Evolutionary conservation across 2,329 filamentous ascomycete species (phyloP), one percentile per base, ranked within the genome.

Genomic region (Venturia asperata): DNA sequence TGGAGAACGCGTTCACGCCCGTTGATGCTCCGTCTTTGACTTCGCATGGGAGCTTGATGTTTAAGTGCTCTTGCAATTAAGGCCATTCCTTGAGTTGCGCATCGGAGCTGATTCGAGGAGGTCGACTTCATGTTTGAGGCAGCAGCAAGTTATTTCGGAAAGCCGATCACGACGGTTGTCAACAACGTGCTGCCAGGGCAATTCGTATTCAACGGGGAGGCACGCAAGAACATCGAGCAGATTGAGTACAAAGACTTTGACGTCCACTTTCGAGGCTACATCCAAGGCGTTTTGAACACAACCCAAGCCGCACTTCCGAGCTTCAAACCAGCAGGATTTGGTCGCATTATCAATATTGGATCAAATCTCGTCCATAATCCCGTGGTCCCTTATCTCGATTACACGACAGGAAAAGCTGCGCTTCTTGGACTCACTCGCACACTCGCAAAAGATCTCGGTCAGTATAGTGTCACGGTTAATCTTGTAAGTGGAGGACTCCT

Each of bases 261-360:
- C 17, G 15, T 56, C 17, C 49, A 56, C 27, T 37, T 56, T n/a
- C 24, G 49, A 19, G 49, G 49, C 11, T 34, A 56, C 17, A 56
- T 56, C 13, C 49, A 56, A 56, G 49, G 24, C 27, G 30, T 24
- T 56, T 56, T 56, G 49, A 56, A 56, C 30, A 56, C 49, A 27
- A 56, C 49, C 24, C 30, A 34, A 34, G 49, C 49, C 49, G 49
- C 49, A 17, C 49, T 56, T 37, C 24, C 49, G 30, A 24, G 24
- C 27, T 34, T 56, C 24, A 56, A 56, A 34, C 3, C 27, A 30
- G 13, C 9, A 6, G 15, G 15, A 34, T 56, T 34, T 34, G 49
- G 49, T 34, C 49, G 49, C 49, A 56, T 56, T 9, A 56, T 56
- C 9, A 56, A 56, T 9, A 34, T 56, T n/a, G 49, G 49, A 3